Conservation (phyloP, 148 eudicot genomes). For the Cornus suecica region DNA sequence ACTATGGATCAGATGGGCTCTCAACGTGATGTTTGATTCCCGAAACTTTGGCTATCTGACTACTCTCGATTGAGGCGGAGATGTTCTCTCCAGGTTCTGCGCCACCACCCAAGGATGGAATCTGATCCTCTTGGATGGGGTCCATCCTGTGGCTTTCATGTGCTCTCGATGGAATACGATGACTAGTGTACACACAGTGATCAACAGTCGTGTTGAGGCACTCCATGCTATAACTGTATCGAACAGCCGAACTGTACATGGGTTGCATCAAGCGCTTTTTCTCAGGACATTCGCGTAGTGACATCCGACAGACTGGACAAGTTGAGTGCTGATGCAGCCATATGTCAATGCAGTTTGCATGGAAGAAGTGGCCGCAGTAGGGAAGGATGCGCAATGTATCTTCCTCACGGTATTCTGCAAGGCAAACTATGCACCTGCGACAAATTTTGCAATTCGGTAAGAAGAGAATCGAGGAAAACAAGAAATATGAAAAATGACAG, state of each 20-base stretch:
- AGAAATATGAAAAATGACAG: background rate
- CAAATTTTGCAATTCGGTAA: background rate
- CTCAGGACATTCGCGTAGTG: conserved; percentile 63
- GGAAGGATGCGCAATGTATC: conserved; percentile 77
- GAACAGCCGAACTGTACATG: conserved; percentile 53
- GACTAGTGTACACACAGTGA: conserved; percentile 28
- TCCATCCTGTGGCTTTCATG: conserved; percentile 23
- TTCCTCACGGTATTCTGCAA: conserved; percentile 65
- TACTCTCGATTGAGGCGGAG: conserved; percentile 25
- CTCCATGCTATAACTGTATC: conserved; percentile 35
- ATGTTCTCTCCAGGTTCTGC: conserved; percentile 25
- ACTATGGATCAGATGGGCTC: conserved; percentile 49
- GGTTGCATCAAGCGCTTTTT: conserved; percentile 69
- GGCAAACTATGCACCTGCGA: conserved; percentile 78
- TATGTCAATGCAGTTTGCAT: conserved; percentile 68
- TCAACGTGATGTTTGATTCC: conserved; percentile 38
- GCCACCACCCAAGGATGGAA: conserved; percentile 10
- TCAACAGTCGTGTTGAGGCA: conserved; percentile 26
- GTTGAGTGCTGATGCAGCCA: conserved; percentile 90
- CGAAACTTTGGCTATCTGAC: conserved; percentile 23
- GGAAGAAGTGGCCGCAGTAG: conserved; percentile 76
- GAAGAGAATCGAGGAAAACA: background rate
- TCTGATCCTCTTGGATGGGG: conserved; percentile 36
- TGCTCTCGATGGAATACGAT: conserved; percentile 31
- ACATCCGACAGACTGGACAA: conserved; percentile 85